A percentile compares a stretch with the other conserved stretches of the same genome.
Conservation (phyloP, 108 stramenopile genomes). For the Nitzschia inconspicua region DNA sequence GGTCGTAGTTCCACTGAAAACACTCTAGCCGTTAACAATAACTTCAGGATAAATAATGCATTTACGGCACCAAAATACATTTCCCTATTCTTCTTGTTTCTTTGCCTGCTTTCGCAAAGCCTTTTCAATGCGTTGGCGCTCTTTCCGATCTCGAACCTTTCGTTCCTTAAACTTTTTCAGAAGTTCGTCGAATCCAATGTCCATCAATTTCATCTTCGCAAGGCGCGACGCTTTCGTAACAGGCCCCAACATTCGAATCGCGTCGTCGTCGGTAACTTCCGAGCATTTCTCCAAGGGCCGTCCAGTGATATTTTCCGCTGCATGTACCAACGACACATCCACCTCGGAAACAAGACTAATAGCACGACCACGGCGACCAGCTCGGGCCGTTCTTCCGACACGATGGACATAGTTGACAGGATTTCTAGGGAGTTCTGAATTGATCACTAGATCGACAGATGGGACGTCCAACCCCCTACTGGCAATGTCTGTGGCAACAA, state of each 20-base stretch:
- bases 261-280: slow-evolving; percentile 82
- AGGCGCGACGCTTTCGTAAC: slow-evolving; percentile 86
- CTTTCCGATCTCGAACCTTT: slow-evolving; percentile 74
- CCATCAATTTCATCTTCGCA: slow-evolving; percentile 84
- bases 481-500: slow-evolving; percentile 99
- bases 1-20: no score
- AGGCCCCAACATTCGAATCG: slow-evolving; percentile 71
- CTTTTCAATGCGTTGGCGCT: slow-evolving; percentile 69
- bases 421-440: slow-evolving; percentile 92
- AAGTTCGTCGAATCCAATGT: slow-evolving; percentile 89
- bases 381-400: slow-evolving; percentile 96
- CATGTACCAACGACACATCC: slow-evolving; percentile 82
- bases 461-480: slow-evolving; percentile 96
- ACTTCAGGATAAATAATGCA: no score
- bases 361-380: slow-evolving; percentile 91
- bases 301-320: slow-evolving; percentile 72
- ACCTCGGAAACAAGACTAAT: slow-evolving; percentile 92
- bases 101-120: slow-evolving; percentile 28
- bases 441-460: slow-evolving; percentile 93
- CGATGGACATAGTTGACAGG: slow-evolving; percentile 96
- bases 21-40: no score
- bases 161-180: slow-evolving; percentile 83
- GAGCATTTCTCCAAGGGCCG: slow-evolving; percentile 69
- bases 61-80: no score
- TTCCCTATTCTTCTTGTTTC: slow-evolving; percentile 4